Evolutionary conservation across 1,139 yeast genomes (phyloP), one percentile per base, ranked within the genome.

Genomic region (Lodderomyces elongisporus): DNA sequence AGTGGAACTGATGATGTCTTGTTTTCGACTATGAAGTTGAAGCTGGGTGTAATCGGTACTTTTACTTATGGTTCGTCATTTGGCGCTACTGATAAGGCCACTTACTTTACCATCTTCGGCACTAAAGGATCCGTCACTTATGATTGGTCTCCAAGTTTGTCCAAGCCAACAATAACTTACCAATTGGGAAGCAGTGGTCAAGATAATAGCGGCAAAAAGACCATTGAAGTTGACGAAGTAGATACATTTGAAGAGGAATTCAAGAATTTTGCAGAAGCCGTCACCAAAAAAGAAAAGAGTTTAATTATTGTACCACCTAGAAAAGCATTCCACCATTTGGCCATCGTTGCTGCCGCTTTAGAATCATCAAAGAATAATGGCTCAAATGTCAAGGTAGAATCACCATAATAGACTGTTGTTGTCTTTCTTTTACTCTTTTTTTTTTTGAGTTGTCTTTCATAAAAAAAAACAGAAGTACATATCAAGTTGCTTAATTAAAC

Each of bases 21-120:
- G 41, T 85, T 79, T 50, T 75, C 95, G 5, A 74, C 88, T 17
- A 53, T 81, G 42, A 74, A 73, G 47, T 52, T 84, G 55, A 67
- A 71, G 48, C 62, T 70, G 27, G 85, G 85, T 30, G 77, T 67
- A 15, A 80, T 87, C 54, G 97, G 97, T 46, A 79, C 91, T 21
- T 88, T 85, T 64, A 82, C 89, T 17, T 88, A 88, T 52, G 94
- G 95, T 30, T 82, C 94, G 25, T 79, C 89, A n/a, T 83, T 87
- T 51, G 96, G 95, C 34, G 85, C 91, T 33, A 74, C 85, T 38
- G 82, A 79, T 33, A 84, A 85, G 57, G 61, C 74, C 21, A 72
- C 79, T 33, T 66, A 58, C 44, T 77, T 89, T 57, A 74, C 74
- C 43, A 79, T 89, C 34, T 77, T 74, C 49, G 97, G 96, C 45